Conservation (phyloP, 306 rosid species). For the Fagus crenata region DNA sequence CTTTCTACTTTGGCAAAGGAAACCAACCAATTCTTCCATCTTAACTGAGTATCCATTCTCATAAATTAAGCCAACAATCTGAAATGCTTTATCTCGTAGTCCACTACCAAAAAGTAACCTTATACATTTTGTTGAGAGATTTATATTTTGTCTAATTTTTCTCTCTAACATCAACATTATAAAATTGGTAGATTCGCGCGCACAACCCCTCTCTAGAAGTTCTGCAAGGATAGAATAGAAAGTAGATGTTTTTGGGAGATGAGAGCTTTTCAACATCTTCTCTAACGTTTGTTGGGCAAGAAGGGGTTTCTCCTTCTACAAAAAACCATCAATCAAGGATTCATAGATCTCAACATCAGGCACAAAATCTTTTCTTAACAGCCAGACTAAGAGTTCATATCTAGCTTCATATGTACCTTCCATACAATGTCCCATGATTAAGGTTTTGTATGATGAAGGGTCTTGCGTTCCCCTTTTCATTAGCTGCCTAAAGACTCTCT, state of each 20-base stretch:
- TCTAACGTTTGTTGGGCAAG: conserved; percentile 67
- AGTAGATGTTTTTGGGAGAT: conserved; percentile 59
- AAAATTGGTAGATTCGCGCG: conserved; percentile 56
- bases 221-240: conserved; percentile 64
- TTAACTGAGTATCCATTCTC: conserved; percentile 65
- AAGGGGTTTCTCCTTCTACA: conserved; percentile 63
- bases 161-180: conserved; percentile 65
- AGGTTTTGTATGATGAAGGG: conserved; percentile 55
- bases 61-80: conserved; percentile 49
- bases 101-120: conserved; percentile 64
- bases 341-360: conserved; percentile 64
- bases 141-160: conserved; percentile 66
- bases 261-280: conserved; percentile 80
- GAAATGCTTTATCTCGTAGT: conserved; percentile 54
- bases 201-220: conserved; percentile 58
- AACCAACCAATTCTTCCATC: conserved; percentile 52
- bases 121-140: conserved; percentile 57
- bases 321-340: conserved; percentile 60
- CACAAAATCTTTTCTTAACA: conserved; percentile 75
- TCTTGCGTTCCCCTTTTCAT: conserved; percentile 90
- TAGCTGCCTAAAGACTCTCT: conserved; percentile 70
- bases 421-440: conserved; percentile 84
- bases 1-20: conserved; percentile 55
- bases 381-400: conserved; percentile 58
- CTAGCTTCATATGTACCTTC: conserved; percentile 69